Conservation (phyloP, 495 filamentous ascomycete species). For the Talaromyces trachyspermus region DNA sequence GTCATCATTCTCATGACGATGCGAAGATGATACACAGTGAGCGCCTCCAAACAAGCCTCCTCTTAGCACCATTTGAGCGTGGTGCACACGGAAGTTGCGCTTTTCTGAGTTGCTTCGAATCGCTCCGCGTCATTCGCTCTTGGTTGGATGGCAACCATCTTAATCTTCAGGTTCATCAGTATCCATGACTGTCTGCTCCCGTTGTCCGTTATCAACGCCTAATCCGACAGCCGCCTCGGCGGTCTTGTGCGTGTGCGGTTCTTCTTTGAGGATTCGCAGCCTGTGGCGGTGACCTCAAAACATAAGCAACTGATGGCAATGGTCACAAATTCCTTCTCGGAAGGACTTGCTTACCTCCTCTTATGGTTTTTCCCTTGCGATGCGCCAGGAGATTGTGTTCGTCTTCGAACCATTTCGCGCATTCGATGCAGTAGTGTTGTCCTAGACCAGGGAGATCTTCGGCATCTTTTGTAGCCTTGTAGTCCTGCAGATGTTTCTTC, state of each 20-base stretch:
- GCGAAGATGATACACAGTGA: background rate
- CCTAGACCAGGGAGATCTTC: slow-evolving; percentile 87
- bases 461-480: slow-evolving; percentile 67
- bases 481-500: slow-evolving; percentile 67
- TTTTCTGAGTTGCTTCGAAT: too few species aligned
- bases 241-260: slow-evolving; percentile 78
- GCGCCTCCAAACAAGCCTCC: background rate
- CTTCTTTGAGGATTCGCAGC: slow-evolving; percentile 65
- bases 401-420: slow-evolving; percentile 91
- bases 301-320: background rate
- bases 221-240: slow-evolving; percentile 75
- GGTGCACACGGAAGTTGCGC: too few species aligned
- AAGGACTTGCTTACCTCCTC: slow-evolving; percentile 53
- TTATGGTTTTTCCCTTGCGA: slow-evolving; percentile 85
- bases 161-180: slow-evolving; percentile 22
- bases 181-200: slow-evolving; percentile 23
- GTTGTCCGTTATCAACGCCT: slow-evolving; percentile 53
- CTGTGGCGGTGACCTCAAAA: slow-evolving; percentile 31
- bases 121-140: background rate
- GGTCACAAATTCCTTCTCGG: background rate
- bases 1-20: too few species aligned
- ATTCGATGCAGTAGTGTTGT: slow-evolving; percentile 81
- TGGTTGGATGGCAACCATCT: background rate
- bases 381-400: slow-evolving; percentile 71
- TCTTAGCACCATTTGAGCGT: too few species aligned